Evolutionary conservation across 441 rosid genomes (phyloP).

Genomic region (Kokia cookei): DNA sequence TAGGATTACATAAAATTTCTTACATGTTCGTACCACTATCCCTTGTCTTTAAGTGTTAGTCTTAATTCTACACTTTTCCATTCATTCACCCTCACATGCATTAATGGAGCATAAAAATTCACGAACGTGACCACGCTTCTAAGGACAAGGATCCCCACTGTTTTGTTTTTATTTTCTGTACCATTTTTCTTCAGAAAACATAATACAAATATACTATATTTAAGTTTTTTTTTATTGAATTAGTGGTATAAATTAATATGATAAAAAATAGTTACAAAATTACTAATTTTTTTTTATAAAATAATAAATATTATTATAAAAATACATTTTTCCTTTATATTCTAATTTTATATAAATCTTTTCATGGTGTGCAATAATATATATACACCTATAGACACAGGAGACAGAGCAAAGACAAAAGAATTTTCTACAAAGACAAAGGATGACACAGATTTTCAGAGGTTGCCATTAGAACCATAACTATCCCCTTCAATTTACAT

Average conservation of each 20-base stretch:
- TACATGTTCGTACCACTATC: neutral
- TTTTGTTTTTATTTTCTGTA: neutral
- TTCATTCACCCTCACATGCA: constrained; percentile 1
- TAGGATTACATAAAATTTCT: neutral
- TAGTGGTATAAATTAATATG: too few species aligned
- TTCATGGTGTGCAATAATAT: too few species aligned
- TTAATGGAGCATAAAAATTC: neutral
- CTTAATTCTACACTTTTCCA: neutral
- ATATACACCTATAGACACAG: too few species aligned
- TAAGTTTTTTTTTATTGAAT: too few species aligned
- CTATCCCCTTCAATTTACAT: neutral
- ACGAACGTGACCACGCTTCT: neutral
- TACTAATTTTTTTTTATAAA: too few species aligned
- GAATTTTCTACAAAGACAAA: neutral
- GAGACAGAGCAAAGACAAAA: neutral
- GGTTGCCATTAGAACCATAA: neutral
- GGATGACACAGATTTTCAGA: neutral
- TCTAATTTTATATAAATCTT: too few species aligned
- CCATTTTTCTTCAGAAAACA: neutral
- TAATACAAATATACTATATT: neutral
- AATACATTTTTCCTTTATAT: too few species aligned
- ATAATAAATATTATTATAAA: too few species aligned
- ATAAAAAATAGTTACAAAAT: too few species aligned
- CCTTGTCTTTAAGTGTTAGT: neutral
- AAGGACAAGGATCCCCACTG: neutral